Percentiles rank a stretch among this genome's conserved stretches.
Conservation (phyloP, 139 green algal genomes). For the Protoeuglena noctilucae region DNA sequence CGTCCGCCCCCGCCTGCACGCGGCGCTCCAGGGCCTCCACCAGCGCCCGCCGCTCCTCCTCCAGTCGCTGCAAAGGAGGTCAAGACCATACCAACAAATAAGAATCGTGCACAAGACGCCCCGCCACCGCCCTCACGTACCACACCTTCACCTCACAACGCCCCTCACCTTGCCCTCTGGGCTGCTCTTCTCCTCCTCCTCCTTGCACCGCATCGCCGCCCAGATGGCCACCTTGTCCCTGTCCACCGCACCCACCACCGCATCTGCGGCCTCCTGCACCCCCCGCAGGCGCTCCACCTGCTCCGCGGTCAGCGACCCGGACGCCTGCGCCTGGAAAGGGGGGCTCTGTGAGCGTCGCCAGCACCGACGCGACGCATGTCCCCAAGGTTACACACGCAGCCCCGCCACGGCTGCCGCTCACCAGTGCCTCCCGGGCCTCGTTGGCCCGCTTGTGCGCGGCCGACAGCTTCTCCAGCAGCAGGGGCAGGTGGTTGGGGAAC, state of each 20-base stretch:
- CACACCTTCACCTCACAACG: background rate
- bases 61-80: conserved; percentile 27
- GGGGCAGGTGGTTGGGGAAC: conserved; percentile 41
- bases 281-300: too few relatives aligned
- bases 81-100: too few relatives aligned
- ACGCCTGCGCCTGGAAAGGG: background rate
- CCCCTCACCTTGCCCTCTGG: conserved; percentile 2
- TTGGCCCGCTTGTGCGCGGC: conserved; percentile 18
- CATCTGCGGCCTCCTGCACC: conserved; percentile 27
- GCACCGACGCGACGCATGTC: background rate
- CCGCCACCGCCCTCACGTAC: background rate
- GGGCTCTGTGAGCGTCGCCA: background rate
- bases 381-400: background rate
- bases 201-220: conserved; percentile 31
- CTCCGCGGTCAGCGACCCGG: background rate
- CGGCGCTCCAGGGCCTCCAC: conserved; percentile 44
- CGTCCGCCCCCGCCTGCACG: background rate
- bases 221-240: conserved; percentile 24
- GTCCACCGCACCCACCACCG: conserved; percentile 37
- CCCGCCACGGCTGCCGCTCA: background rate
- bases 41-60: conserved; percentile 38
- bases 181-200: conserved; percentile 25
- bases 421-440: background rate
- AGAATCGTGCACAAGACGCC: conserved; percentile 9
- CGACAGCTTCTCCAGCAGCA: conserved; percentile 47